Evolutionary conservation across 2,329 filamentous ascomycete species (phyloP), one percentile per base, ranked within the genome.

Genomic region (Trichoderma oligosporum): DNA sequence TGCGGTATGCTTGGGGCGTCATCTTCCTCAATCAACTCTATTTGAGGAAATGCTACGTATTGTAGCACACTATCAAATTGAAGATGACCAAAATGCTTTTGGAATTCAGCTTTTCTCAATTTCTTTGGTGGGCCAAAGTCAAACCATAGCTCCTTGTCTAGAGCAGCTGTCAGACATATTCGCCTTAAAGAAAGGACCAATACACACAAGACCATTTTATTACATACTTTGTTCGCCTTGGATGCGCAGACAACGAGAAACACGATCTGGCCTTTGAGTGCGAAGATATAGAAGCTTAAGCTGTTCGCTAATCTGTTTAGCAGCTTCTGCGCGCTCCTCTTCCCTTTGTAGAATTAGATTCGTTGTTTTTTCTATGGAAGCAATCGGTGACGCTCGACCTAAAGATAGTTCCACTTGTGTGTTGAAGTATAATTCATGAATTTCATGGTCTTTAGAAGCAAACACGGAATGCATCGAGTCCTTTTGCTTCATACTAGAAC

Each of bases 141-240:
- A n/a, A 53, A 53, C 49, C 49, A 53, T 11, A 53, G 12, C 20
- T 53, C 49, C 25, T 53, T 42, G 12, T 44, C 36, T 53, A 31
- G 1, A 41, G 11, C n/a, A 53, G 35, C 2, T 27, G 47, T 51
- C 14, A 51, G 47, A 18, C 5, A 16, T 22, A 2, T n/a, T n/a
- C n/a, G n/a, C n/a, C 18, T 38, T 16, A 0, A 5, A 39, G 2
- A 8, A 5, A 51, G 33, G n/a, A n/a, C n/a, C n/a, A 1, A 44
- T 31, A 22, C 38, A 42, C 3, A 12, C 2, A 11, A 2, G 25
- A 16, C 27, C 16, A 14, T 42, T 18, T 12, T 14, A 2, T 16
- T 2, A 41, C 22, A 9, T 31, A 53, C 49, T 36, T 29, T 53
- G n/a, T 25, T 42, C 24, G 14, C 25, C 39, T 33, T 27, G 38